Evolutionary conservation across 164 flowering plant genomes (phyloP), one percentile per base, ranked within the genome.

Genomic region (Sedum album): DNA sequence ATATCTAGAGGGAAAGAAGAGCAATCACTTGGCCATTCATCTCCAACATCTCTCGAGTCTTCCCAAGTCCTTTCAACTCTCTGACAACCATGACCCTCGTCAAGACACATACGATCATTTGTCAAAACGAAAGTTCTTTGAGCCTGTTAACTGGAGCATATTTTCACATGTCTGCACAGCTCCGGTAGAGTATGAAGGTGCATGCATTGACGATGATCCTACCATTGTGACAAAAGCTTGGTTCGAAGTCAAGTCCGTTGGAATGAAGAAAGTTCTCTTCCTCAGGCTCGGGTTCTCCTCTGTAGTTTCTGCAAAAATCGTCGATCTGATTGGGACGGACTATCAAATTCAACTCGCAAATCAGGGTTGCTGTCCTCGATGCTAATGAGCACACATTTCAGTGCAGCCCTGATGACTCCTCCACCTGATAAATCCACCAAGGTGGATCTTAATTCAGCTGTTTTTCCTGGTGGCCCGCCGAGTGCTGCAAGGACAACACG

Each of bases 101-200:
- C 73, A 76, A 31, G 77, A 78, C 14, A 76, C 81, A n/a, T 53
- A 63, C 15, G 77, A 82, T 55, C 83, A 83, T 44, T 84, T 82
- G n/a, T 15, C 64, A 0, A 81, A 81, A 13, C 83, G 79, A 68
- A 82, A 73, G 69, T 89, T 83, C 79, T 76, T 82, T 26, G 96
- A 89, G 66, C 87, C 96, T 5, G 85, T 93, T 55, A 88, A 86
- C 63, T 86, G 90, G 88, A 87, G 83, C 82, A 76, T 86, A 60
- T 83, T 88, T 75, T 89, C 96, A 6, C 98, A 88, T 49, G 82
- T 91, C 0, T 94, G 86, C 82, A 94, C 97, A 4, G 88, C 89
- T 5, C 94, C 97, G 1, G 84, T 93, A 10, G 76, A 90, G 72
- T 76, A 82, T 62, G 70, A 77, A 53, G 87, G 82, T 0, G 66